A percentile compares a stretch with the other conserved stretches of the same genome.
Conservation (phyloP, 345 rosid species). For the Noccaea caerulescens region DNA sequence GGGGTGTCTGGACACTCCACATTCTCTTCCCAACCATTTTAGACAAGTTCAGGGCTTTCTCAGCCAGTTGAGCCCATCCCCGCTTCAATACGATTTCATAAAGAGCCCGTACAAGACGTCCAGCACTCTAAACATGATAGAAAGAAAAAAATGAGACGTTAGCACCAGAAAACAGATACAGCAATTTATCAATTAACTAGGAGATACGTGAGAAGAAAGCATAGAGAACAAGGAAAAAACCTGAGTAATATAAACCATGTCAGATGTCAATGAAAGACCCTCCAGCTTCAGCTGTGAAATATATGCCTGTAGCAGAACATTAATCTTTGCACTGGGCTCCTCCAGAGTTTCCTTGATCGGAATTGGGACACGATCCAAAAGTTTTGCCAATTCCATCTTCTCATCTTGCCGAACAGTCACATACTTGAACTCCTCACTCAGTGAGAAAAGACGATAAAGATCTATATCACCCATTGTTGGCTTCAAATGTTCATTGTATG, state of each 20-base stretch:
- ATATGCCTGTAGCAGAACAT: constrained; percentile 92
- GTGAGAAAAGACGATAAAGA: constrained; percentile 81
- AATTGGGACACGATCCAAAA: constrained; percentile 88
- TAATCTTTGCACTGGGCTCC: constrained; percentile 95
- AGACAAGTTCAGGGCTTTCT: constrained; percentile 88
- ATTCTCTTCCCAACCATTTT: constrained; percentile 94
- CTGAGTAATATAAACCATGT: constrained; percentile 96
- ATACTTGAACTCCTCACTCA: constrained; percentile 93
- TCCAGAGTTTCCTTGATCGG: constrained; percentile 95
- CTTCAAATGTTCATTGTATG: constrained; percentile 91
- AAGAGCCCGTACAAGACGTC: constrained; percentile 91
- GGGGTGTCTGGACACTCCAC: constrained; percentile 98
- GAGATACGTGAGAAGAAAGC: constrained; percentile 15
- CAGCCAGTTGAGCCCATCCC: constrained; percentile 95
- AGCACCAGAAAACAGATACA: constrained; percentile 27
- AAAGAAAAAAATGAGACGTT: constrained; percentile 20
- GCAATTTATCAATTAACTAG: constrained; percentile 11
- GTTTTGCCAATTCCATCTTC: constrained; percentile 98
- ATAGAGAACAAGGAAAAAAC: constrained; percentile 44
- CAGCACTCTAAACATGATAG: constrained; percentile 65
- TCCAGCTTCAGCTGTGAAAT: constrained; percentile 96
- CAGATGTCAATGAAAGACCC: constrained; percentile 92
- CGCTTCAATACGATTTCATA: constrained; percentile 92
- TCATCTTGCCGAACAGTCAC: constrained; percentile 97
- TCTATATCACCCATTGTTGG: constrained; percentile 98